Evolutionary conservation across 345 rosid species (phyloP).

Genomic region (Xanthoceras sorbifolium): DNA sequence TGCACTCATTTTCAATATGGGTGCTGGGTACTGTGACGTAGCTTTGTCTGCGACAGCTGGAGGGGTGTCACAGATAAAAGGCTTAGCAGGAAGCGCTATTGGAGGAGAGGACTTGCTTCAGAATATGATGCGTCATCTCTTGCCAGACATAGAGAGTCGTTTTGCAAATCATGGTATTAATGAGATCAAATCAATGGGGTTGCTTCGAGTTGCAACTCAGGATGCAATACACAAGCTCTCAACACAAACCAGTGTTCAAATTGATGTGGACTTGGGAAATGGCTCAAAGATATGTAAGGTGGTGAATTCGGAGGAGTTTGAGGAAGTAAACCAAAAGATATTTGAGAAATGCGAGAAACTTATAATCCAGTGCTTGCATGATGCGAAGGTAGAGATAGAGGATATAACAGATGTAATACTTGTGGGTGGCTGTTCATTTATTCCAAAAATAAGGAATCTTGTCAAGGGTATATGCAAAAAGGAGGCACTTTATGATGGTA

Average conservation of each 20-base stretch:
- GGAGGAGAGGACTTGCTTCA: slow-evolving; percentile 93
- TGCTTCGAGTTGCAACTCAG: slow-evolving; percentile 77
- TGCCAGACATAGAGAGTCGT: slow-evolving; percentile 49
- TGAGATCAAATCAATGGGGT: slow-evolving; percentile 48
- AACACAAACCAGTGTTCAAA: slow-evolving; percentile 41
- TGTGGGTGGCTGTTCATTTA: slow-evolving; percentile 84
- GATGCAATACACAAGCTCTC: slow-evolving; percentile 76
- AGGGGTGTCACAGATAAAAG: slow-evolving; percentile 91
- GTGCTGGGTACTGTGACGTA: slow-evolving; percentile 89
- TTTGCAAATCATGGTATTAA: slow-evolving; percentile 39
- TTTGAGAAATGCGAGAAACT: slow-evolving; percentile 70
- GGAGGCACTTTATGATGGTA: slow-evolving; percentile 52
- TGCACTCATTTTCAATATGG: slow-evolving; percentile 83
- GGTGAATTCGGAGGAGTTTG: slow-evolving; percentile 62
- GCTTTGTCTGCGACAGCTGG: slow-evolving; percentile 84
- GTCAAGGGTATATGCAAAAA: slow-evolving; percentile 50
- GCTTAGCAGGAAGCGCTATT: slow-evolving; percentile 61
- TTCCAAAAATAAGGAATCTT: slow-evolving; percentile 56
- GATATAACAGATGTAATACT: slow-evolving; percentile 70
- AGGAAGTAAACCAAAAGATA: slow-evolving; percentile 56
- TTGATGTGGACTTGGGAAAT: slow-evolving; percentile 69
- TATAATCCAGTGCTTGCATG: slow-evolving; percentile 60
- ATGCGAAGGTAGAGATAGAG: slow-evolving; percentile 58
- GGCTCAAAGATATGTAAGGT: slow-evolving; percentile 53
- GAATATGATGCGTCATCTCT: slow-evolving; percentile 60